A percentile compares a stretch with the other conserved stretches of the same genome.
Evolutionary conservation across 2,329 filamentous ascomycete genomes (phyloP).

Genomic region (Aspergillus terreus): DNA sequence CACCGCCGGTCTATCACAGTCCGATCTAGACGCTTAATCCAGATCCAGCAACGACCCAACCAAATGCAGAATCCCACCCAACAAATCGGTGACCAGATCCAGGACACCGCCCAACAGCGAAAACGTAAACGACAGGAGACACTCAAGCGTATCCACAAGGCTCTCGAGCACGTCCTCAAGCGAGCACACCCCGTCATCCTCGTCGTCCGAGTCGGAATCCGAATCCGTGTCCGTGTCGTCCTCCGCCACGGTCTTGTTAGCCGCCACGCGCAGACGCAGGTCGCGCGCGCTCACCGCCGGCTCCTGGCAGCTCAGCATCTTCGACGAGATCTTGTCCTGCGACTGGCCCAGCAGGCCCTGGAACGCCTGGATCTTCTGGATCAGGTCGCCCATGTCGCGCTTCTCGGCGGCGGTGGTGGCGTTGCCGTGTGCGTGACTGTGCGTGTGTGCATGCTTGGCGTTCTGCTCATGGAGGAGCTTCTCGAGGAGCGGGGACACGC

Average conservation of each 20-base stretch:
- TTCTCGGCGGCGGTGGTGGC: neutral
- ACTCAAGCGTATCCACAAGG: constrained; percentile 5
- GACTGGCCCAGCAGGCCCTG: neutral
- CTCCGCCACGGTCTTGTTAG: neutral
- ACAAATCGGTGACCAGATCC: constrained; percentile 1
- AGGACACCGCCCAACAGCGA: constrained; percentile 1
- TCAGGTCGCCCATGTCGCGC: neutral
- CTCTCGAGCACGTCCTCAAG: constrained; percentile 4
- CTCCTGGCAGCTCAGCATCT: constrained; percentile 2
- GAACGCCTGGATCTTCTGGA: neutral
- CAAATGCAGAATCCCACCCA: constrained; percentile 3
- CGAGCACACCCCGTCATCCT: constrained; percentile 2
- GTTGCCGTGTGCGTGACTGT: neutral
- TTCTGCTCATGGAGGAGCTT: neutral
- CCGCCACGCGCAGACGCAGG: neutral
- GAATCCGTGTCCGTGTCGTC: neutral
- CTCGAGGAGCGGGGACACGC: constrained; percentile 6
- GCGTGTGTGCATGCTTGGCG: neutral
- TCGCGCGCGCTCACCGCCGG: neutral
- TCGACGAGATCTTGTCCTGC: neutral
- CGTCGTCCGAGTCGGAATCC: neutral
- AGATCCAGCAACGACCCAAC: neutral
- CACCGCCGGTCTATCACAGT: neutral
- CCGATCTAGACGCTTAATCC: neutral
- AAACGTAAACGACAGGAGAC: constrained; percentile 1